Percentiles rank a stretch among this genome's conserved stretches.
These are phyloP conservation scores for Nidularia sp. DNA, from an alignment of 768 basidiomycete genomes.

Conservation along the genomic window DNA sequence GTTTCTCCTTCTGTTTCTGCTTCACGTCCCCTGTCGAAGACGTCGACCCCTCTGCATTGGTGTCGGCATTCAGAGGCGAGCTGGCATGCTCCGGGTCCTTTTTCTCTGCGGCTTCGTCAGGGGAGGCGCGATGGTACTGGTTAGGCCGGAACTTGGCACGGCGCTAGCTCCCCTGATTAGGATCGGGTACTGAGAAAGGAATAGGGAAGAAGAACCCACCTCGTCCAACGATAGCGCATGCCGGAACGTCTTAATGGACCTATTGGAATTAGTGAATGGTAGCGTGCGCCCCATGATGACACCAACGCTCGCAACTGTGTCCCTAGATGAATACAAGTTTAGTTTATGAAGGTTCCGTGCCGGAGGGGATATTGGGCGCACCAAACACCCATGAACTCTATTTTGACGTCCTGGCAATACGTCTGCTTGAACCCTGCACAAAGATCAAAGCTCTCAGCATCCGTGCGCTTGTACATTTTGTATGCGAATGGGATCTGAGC, in stretches of 20 bases:
- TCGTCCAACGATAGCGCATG: constrained; percentile 80
- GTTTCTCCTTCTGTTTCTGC: constrained; percentile 3
- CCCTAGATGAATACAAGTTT: constrained; percentile 39
- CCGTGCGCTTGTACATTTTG: constrained; percentile 58
- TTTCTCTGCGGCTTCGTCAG: constrained; percentile 13
- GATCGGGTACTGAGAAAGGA: neutral
- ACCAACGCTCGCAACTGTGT: constrained; percentile 78
- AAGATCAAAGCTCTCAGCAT: constrained; percentile 36
- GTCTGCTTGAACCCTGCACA: constrained; percentile 69
- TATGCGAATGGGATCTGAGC: constrained; percentile 75
- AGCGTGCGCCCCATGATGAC: constrained; percentile 52
- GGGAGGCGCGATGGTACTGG: constrained; percentile 46
- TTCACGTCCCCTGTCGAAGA: neutral
- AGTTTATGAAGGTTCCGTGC: neutral
- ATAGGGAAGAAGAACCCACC: constrained; percentile 29
- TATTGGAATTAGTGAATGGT: constrained; percentile 66
- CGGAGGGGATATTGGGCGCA: constrained; percentile 19
- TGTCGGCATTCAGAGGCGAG: constrained; percentile 2
- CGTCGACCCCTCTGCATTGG: neutral
- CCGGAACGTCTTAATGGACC: constrained; percentile 63
- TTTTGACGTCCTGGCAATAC: constrained; percentile 59
- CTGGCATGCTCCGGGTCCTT: constrained; percentile 21
- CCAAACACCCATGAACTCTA: constrained; percentile 85
- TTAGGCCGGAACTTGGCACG: constrained; percentile 67
- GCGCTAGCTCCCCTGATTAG: constrained; percentile 31